Evolutionary conservation across 2,329 filamentous ascomycete genomes (phyloP).

Genomic region (Alternaria dauci): DNA sequence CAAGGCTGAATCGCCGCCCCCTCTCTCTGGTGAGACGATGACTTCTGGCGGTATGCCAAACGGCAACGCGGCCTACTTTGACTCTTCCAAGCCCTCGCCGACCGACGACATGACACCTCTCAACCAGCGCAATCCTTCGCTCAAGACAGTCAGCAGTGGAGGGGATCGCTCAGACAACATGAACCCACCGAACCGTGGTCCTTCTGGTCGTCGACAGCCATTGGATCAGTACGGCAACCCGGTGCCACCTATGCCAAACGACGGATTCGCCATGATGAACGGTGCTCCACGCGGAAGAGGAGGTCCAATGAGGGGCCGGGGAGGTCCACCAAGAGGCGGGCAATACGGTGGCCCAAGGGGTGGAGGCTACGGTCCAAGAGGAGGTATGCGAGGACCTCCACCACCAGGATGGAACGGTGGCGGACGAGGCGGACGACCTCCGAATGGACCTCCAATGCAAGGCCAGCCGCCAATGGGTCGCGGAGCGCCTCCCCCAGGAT

Average conservation of each 20-base stretch:
- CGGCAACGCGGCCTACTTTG: slow-evolving; percentile 71
- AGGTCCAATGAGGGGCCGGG: slow-evolving; percentile 49
- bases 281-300: slow-evolving; percentile 53
- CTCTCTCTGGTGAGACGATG: slow-evolving; percentile 63
- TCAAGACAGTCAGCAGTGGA: slow-evolving; percentile 62
- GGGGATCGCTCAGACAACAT: slow-evolving; percentile 52
- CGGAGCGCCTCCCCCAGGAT: slow-evolving; percentile 55
- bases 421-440: slow-evolving; percentile 46
- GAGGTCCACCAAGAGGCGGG: slow-evolving; percentile 50
- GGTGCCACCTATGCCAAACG: slow-evolving; percentile 55
- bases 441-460: slow-evolving; percentile 44
- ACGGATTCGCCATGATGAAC: slow-evolving; percentile 54
- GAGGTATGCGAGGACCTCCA: slow-evolving; percentile 52
- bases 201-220: slow-evolving; percentile 51
- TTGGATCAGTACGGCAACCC: slow-evolving; percentile 73
- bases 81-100: slow-evolving; percentile 67
- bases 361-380: slow-evolving; percentile 50
- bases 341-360: slow-evolving; percentile 44
- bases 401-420: slow-evolving; percentile 53
- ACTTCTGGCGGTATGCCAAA: slow-evolving; percentile 61
- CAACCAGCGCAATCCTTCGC: slow-evolving; percentile 70
- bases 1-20: slow-evolving; percentile 63
- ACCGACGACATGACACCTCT: slow-evolving; percentile 74
- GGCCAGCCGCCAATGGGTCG: slow-evolving; percentile 50
- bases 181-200: slow-evolving; percentile 48